These are phyloP conservation scores for Kwoniella sp. DNA, from an alignment of 768 basidiomycete species.

Conservation along the genomic window DNA sequence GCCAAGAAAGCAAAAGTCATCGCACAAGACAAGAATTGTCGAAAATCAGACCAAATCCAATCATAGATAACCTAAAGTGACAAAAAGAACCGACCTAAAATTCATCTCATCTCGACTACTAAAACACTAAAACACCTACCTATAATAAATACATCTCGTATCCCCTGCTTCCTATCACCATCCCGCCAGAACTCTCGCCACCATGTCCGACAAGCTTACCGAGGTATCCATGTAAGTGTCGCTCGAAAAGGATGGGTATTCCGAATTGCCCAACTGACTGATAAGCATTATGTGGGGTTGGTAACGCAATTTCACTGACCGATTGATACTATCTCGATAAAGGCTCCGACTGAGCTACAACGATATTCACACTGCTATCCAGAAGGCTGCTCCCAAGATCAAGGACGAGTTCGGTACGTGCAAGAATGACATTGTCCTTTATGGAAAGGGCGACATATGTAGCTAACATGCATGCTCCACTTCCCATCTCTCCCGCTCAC, in stretches of 20 bases:
- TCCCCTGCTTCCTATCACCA: too few species aligned
- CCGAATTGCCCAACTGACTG: too few species aligned
- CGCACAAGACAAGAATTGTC: too few species aligned
- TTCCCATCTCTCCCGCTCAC: background rate
- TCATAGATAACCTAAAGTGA: too few species aligned
- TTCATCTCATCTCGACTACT: too few species aligned
- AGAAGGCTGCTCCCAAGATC: conserved; percentile 67
- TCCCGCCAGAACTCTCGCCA: conserved; percentile 3
- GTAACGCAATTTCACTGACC: background rate
- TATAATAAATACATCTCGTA: background rate
- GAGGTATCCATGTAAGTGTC: conserved; percentile 10
- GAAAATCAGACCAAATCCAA: too few species aligned
- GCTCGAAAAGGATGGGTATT: too few species aligned
- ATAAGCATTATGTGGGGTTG: background rate
- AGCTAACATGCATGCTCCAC: background rate
- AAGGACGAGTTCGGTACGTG: conserved; percentile 66
- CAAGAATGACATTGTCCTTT: background rate
- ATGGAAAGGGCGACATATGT: background rate
- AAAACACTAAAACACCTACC: too few species aligned
- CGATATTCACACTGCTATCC: conserved; percentile 83
- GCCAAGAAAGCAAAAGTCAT: too few species aligned
- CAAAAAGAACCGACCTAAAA: too few species aligned
- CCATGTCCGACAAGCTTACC: conserved; percentile 13
- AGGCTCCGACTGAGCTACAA: conserved; percentile 75
- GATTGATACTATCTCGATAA: background rate